phyloP scores from a whole-genome alignment of 163 green algal species.

The Prototheca cutis region DNA sequence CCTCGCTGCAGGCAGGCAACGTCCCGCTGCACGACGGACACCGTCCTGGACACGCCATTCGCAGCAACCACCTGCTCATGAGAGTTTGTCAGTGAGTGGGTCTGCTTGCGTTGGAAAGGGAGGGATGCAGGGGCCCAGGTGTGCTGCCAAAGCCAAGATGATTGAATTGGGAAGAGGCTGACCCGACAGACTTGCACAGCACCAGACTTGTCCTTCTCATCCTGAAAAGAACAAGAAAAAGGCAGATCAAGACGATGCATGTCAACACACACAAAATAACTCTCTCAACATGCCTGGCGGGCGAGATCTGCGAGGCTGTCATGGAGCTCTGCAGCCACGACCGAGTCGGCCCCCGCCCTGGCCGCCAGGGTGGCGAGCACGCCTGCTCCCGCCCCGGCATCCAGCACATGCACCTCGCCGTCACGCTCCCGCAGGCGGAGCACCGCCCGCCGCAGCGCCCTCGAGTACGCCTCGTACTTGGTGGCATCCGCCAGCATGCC shows the following conservation, averaged over 20 bases:
- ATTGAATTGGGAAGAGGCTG: too few relatives aligned
- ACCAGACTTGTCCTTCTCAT: too few relatives aligned
- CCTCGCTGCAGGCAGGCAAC: conserved; percentile 47
- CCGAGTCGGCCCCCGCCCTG: conserved; percentile 38
- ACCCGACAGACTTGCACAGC: too few relatives aligned
- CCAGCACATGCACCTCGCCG: conserved; percentile 44
- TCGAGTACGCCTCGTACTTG: conserved; percentile 38
- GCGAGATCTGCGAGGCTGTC: conserved; percentile 30
- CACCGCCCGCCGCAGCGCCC: conserved; percentile 44
- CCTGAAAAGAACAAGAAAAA: background rate
- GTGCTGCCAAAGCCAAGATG: too few relatives aligned
- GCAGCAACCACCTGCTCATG: conserved; percentile 38
- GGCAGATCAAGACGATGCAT: too few relatives aligned
- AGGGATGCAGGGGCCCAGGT: too few relatives aligned
- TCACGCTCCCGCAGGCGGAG: conserved; percentile 7
- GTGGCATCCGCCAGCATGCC: conserved; percentile 39
- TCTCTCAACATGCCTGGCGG: conserved; percentile 21
- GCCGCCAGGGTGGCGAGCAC: conserved; percentile 55
- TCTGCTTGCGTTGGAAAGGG: too few relatives aligned
- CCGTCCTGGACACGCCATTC: conserved; percentile 41
- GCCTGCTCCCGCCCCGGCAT: conserved; percentile 61
- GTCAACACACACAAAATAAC: background rate
- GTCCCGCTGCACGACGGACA: conserved; percentile 61
- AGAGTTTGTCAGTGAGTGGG: too few relatives aligned
- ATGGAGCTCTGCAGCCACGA: conserved; percentile 53